These are phyloP conservation scores for Pleodorina starrii DNA, from an alignment of 139 green algal genomes.

Conservation along the genomic window DNA sequence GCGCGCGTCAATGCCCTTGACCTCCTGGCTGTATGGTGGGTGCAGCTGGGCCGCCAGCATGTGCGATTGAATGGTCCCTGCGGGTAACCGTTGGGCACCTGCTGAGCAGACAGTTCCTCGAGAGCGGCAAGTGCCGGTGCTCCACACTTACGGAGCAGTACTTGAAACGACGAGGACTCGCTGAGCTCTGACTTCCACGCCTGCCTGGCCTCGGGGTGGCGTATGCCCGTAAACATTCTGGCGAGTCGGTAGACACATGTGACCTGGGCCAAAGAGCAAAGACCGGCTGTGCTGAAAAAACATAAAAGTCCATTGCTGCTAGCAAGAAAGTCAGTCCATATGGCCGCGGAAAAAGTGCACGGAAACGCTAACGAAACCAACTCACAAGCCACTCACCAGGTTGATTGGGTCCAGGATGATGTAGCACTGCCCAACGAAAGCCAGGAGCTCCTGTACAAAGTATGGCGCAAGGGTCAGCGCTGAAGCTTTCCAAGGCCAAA, in stretches of 20 bases:
- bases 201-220: constrained; percentile 33
- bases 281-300: too few species aligned
- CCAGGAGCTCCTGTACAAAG: constrained; percentile 61
- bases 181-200: constrained; percentile 59
- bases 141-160: constrained; percentile 64
- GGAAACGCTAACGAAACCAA: neutral
- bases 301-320: too few species aligned
- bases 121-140: neutral
- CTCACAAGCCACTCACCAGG: constrained; percentile 35
- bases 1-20: constrained; percentile 69
- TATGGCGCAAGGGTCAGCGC: neutral
- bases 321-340: too few species aligned
- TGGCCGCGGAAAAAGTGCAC: neutral
- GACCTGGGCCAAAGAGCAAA: constrained; percentile 24
- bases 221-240: constrained; percentile 60
- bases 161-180: constrained; percentile 55
- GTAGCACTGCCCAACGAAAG: constrained; percentile 57
- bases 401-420: constrained; percentile 69
- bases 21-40: constrained; percentile 54
- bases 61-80: constrained; percentile 65
- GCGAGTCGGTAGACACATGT: constrained; percentile 72
- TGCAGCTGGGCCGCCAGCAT: constrained; percentile 65
- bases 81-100: neutral
- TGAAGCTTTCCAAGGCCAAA: neutral
- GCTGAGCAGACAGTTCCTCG: neutral